Evolutionary conservation across 257 asterid genomes (phyloP).

Genomic region (Nicotiana sylvestris): DNA sequence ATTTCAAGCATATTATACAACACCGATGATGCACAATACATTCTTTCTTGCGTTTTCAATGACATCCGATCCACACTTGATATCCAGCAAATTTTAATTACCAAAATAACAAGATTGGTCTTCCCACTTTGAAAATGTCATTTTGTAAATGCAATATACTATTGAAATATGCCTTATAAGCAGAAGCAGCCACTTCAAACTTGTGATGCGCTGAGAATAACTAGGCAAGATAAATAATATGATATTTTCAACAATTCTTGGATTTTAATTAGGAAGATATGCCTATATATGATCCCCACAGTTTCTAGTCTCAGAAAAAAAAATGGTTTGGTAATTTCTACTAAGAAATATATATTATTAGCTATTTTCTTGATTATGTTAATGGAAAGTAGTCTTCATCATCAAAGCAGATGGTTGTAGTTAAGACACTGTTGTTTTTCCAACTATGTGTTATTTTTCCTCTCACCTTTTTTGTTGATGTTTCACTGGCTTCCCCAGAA

Average conservation of each 20-base stretch:
- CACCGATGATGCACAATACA: neutral
- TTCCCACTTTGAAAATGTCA: neutral
- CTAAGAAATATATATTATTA: neutral
- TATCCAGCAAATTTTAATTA: neutral
- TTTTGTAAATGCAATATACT: neutral
- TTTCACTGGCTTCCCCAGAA: constrained; percentile 29
- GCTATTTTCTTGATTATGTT: neutral
- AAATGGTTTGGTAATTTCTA: neutral
- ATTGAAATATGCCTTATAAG: neutral
- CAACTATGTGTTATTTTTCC: neutral
- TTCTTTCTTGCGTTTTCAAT: neutral
- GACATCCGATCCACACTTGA: neutral
- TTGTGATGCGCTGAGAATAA: constrained; percentile 14
- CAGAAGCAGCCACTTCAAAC: constrained; percentile 27
- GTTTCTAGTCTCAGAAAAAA: neutral
- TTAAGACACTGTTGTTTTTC: neutral
- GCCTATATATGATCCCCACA: constrained; percentile 13
- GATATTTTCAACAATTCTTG: constrained; percentile 17
- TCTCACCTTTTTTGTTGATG: constrained; percentile 12
- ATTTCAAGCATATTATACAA: neutral
- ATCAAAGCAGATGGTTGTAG: neutral
- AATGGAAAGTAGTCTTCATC: too few relatives aligned
- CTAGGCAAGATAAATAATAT: constrained; percentile 28
- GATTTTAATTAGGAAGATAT: constrained; percentile 22
- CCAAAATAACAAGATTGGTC: constrained; percentile 9